Evolutionary conservation across 768 basidiomycete genomes (phyloP).

Genomic region (Mycena vulgaris): DNA sequence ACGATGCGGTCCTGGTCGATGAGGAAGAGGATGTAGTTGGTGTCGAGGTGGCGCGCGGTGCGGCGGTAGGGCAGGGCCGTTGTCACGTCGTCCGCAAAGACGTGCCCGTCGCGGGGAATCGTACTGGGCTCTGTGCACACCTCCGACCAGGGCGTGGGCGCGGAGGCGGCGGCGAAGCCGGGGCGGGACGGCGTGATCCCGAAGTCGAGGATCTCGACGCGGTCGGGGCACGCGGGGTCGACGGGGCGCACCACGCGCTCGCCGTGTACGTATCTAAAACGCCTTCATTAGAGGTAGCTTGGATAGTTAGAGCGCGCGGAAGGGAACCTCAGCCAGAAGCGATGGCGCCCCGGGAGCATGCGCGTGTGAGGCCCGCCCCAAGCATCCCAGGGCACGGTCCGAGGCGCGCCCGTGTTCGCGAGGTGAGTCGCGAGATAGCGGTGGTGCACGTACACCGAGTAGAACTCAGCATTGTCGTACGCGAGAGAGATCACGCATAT

Average conservation of each 20-base stretch:
- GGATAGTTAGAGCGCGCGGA: neutral
- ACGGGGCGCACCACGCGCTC: conserved; percentile 33
- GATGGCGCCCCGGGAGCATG: conserved; percentile 13
- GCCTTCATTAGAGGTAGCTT: neutral
- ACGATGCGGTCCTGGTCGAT: conserved; percentile 27
- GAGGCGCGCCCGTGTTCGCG: neutral
- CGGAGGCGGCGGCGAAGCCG: neutral
- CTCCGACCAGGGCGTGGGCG: neutral
- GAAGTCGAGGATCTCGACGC: conserved; percentile 33
- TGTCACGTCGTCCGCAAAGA: conserved; percentile 12
- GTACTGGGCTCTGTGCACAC: neutral
- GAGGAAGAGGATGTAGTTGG: conserved; percentile 4
- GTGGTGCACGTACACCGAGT: conserved; percentile 28
- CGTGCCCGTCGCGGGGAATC: neutral
- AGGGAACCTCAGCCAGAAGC: conserved; percentile 28
- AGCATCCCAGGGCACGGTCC: conserved; percentile 27
- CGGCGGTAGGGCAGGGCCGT: conserved; percentile 24
- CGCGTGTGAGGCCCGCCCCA: conserved; percentile 34
- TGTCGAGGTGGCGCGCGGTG: conserved; percentile 6
- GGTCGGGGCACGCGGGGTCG: neutral
- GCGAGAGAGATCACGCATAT: conserved; percentile 29
- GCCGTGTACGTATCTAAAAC: conserved; percentile 35
- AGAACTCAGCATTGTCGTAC: conserved; percentile 13
- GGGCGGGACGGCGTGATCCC: conserved; percentile 10
- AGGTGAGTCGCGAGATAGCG: conserved; percentile 22